Percentiles rank a stretch among this genome's conserved stretches.
Conservation (phyloP, 2,329 filamentous ascomycete species). For the Penicillium olsonii region DNA sequence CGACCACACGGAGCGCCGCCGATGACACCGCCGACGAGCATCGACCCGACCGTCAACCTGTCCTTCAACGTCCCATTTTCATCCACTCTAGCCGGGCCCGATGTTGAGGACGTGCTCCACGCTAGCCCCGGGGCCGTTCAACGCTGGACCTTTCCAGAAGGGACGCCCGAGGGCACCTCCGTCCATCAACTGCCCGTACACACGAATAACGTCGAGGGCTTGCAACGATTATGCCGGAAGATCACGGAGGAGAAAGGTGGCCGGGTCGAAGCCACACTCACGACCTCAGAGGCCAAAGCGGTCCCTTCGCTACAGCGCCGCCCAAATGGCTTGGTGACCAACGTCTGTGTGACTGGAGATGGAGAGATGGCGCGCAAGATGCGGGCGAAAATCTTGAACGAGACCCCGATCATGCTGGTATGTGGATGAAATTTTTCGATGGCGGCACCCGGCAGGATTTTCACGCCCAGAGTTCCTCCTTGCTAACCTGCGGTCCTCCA, state of each 20-base stretch:
- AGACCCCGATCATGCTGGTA: constrained; percentile 91
- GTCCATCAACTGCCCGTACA: constrained; percentile 92
- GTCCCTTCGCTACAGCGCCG: constrained; percentile 51
- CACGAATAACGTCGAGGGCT: constrained; percentile 76
- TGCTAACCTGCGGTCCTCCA: constrained; percentile 44
- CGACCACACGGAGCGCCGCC: constrained; percentile 52
- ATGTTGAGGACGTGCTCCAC: constrained; percentile 92
- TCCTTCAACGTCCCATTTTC: constrained; percentile 98
- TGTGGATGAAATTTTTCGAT: constrained; percentile 38
- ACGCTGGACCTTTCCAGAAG: constrained; percentile 90
- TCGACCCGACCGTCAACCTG: constrained; percentile 80
- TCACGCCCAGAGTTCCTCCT: constrained; percentile 8
- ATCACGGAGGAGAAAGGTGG: constrained; percentile 69
- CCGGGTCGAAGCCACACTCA: constrained; percentile 79
- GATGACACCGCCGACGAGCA: constrained; percentile 67
- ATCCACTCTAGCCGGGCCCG: constrained; percentile 86
- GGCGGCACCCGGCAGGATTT: constrained; percentile 7
- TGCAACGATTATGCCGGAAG: constrained; percentile 78
- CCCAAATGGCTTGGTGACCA: constrained; percentile 68
- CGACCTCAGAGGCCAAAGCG: constrained; percentile 76
- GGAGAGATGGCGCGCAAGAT: constrained; percentile 87
- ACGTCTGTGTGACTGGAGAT: constrained; percentile 86
- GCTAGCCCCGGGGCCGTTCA: constrained; percentile 84
- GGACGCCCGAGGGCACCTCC: constrained; percentile 78
- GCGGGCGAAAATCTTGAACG: constrained; percentile 84